A percentile compares a stretch with the other conserved stretches of the same genome.
Evolutionary conservation across 2,329 filamentous ascomycete genomes (phyloP).

Genomic region (Colletotrichum tamarilloi): DNA sequence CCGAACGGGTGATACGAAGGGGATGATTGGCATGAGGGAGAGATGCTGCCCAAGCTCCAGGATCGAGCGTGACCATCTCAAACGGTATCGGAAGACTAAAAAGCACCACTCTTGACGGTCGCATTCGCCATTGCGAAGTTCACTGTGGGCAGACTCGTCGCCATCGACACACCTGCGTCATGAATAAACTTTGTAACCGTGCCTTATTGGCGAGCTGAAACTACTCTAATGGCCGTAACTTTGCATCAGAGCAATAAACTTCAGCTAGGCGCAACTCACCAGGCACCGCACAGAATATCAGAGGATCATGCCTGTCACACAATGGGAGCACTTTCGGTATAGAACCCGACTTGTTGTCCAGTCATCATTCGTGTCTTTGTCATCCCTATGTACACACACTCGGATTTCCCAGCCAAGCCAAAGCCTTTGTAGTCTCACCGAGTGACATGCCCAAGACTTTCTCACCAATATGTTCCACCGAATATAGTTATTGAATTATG

Average conservation of each 20-base stretch:
- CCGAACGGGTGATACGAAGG: no score
- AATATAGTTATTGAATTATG: neutral
- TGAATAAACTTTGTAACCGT: neutral
- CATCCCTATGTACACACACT: constrained; percentile 16
- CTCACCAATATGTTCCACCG: neutral
- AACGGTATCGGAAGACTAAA: neutral
- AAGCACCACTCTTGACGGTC: neutral
- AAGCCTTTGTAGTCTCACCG: neutral
- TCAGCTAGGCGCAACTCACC: neutral
- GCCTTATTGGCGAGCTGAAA: neutral
- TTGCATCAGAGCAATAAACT: neutral
- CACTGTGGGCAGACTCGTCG: neutral
- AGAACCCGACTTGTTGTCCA: neutral
- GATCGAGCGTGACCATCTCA: neutral
- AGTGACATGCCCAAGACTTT: neutral
- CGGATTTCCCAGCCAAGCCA: neutral
- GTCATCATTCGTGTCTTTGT: constrained; percentile 5
- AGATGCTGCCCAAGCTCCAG: neutral
- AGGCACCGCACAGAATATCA: neutral
- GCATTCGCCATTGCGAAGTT: neutral
- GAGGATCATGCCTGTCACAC: neutral
- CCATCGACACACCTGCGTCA: neutral
- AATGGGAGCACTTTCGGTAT: neutral
- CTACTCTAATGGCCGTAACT: neutral
- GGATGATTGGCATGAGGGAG: neutral